Percentiles rank a stretch among this genome's conserved stretches.
Evolutionary conservation across 2,329 filamentous ascomycete genomes (phyloP).

Genomic region (Aspergillus tamarii): DNA sequence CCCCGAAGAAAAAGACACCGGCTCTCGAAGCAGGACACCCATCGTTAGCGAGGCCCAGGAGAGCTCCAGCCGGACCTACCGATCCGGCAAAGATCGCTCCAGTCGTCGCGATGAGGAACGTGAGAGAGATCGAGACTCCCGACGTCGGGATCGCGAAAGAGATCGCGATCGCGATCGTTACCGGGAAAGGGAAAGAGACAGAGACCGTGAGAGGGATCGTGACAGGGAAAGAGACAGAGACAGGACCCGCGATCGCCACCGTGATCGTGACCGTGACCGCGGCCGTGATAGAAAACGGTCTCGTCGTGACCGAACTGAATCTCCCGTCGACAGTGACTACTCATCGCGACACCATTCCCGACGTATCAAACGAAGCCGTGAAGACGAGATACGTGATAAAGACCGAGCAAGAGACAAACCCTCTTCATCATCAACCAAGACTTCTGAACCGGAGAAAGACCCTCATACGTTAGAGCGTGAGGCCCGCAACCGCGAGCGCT

Average conservation of each 20-base stretch:
- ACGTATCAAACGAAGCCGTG: slow-evolving; percentile 40
- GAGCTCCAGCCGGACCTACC: slow-evolving; percentile 31
- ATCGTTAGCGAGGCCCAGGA: slow-evolving; percentile 27
- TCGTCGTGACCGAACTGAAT: slow-evolving; percentile 45
- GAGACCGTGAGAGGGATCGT: slow-evolving; percentile 45
- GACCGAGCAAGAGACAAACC: slow-evolving; percentile 23
- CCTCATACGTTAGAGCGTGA: slow-evolving; percentile 75
- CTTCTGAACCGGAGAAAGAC: slow-evolving; percentile 58
- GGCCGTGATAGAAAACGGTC: slow-evolving; percentile 41
- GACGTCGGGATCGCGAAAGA: slow-evolving; percentile 47
- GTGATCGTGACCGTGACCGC: slow-evolving; percentile 45
- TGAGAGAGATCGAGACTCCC: slow-evolving; percentile 24
- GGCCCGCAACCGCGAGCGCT: slow-evolving; percentile 63
- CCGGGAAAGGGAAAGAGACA: slow-evolving; percentile 41
- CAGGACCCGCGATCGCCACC: slow-evolving; percentile 36
- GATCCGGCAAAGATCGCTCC: slow-evolving; percentile 33
- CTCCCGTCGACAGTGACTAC: slow-evolving; percentile 35
- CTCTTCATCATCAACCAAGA: slow-evolving; percentile 20
- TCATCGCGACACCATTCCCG: slow-evolving; percentile 39
- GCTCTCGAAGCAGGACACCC: slow-evolving; percentile 23
- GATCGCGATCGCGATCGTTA: slow-evolving; percentile 37
- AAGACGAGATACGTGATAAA: slow-evolving; percentile 30
- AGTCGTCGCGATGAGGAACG: slow-evolving; percentile 36
- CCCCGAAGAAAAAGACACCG: slow-evolving; percentile 26
- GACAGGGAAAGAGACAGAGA: slow-evolving; percentile 39